Evolutionary conservation across 441 rosid species (phyloP).

Genomic region (Pelargonium australe): DNA sequence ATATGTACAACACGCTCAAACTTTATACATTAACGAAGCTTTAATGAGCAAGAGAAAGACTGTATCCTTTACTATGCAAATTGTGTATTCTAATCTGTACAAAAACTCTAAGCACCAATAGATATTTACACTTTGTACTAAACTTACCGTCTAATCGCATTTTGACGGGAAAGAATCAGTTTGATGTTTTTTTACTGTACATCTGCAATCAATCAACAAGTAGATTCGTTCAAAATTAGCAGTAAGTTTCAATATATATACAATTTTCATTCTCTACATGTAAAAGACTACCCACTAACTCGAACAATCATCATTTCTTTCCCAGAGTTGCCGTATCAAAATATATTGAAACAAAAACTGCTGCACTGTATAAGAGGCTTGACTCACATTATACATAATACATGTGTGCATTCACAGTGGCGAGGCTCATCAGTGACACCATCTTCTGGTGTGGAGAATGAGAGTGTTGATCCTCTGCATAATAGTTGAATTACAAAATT

Average conservation of each 20-base stretch:
- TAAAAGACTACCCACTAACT: too few species aligned
- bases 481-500: not conserved
- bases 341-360: not conserved
- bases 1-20: not conserved
- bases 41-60: conserved; percentile 21
- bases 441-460: not conserved
- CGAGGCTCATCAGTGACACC: not conserved
- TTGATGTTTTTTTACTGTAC: conserved; percentile 25
- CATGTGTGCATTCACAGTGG: not conserved
- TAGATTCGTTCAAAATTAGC: not conserved
- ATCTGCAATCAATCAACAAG: conserved; percentile 32
- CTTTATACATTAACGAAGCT: not conserved
- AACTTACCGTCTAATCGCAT: conserved; percentile 16
- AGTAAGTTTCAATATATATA: too few species aligned
- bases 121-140: conserved; percentile 36
- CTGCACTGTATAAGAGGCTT: conserved; percentile 1
- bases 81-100: conserved; percentile 13
- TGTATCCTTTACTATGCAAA: conserved; percentile 4
- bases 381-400: conserved; percentile 27
- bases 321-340: too few species aligned
- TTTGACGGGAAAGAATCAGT: conserved; percentile 32
- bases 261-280: too few species aligned
- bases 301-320: too few species aligned
- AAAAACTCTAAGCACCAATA: conserved; percentile 13
- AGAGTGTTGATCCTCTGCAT: conserved; percentile 5